A percentile compares a stretch with the other conserved stretches of the same genome.
Conservation (phyloP, 2,329 filamentous ascomycete species). For the Dactylellina sp. region DNA sequence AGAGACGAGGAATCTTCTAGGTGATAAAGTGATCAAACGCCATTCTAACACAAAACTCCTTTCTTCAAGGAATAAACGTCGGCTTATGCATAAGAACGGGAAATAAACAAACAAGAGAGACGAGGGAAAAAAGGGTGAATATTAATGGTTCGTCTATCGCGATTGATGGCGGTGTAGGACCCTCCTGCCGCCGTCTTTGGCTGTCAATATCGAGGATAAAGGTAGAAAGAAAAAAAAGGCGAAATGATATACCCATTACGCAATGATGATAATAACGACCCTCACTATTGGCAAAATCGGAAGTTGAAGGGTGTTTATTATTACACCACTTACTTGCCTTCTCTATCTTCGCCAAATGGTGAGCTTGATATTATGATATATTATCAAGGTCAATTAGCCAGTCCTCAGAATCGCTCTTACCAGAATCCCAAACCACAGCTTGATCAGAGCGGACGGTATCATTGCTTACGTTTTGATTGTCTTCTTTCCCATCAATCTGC, state of each 20-base stretch:
- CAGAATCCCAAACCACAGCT: not conserved
- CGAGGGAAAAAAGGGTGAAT: not conserved
- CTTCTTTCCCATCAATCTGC: slow-evolving; percentile 33
- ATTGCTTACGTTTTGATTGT: not conserved
- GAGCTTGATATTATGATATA: not conserved
- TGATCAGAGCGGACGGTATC: not conserved
- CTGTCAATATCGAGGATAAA: no score
- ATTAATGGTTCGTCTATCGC: no score
- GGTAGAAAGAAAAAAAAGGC: no score
- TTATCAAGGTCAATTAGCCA: not conserved
- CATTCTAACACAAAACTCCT: not conserved
- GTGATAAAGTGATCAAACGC: slow-evolving; percentile 1
- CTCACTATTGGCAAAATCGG: no score
- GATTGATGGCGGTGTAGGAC: no score
- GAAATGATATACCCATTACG: no score
- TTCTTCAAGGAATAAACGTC: not conserved
- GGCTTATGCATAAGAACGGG: not conserved
- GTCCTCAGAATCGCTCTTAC: not conserved
- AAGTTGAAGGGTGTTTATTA: no score
- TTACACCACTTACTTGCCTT: no score
- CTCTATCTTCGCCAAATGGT: no score
- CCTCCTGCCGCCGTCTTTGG: no score
- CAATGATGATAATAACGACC: no score
- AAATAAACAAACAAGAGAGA: not conserved
- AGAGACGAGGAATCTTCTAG: not conserved